These are phyloP conservation scores for Sporothrix euskadiensis DNA, from an alignment of 2,329 filamentous ascomycete genomes.

Conservation along the genomic window DNA sequence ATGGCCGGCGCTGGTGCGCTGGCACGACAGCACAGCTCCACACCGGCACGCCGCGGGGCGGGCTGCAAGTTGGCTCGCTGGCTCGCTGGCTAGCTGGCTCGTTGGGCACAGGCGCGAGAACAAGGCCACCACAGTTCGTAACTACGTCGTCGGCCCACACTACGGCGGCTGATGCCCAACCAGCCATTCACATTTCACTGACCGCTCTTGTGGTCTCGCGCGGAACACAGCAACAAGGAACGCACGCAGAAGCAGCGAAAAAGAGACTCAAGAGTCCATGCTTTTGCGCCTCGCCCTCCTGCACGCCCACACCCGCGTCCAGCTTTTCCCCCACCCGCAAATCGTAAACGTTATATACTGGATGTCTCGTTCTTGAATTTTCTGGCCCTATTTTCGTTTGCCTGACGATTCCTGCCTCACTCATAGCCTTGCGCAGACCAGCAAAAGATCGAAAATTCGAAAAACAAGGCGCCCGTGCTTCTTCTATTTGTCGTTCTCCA, in stretches of 20 bases:
- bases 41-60: constrained; percentile 28
- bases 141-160: constrained; percentile 1
- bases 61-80: not conserved
- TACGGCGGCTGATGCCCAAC: constrained; percentile 40
- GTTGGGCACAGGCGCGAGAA: constrained; percentile 30
- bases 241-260: not conserved
- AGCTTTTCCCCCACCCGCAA: constrained; percentile 20
- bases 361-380: constrained; percentile 22
- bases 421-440: not conserved
- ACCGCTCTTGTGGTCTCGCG: constrained; percentile 38
- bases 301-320: not conserved
- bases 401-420: constrained; percentile 5
- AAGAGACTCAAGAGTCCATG: not conserved
- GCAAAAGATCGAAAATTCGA: not conserved
- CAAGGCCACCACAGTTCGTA: constrained; percentile 9
- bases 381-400: constrained; percentile 4
- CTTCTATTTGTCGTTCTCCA: not conserved
- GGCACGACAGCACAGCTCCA: constrained; percentile 27
- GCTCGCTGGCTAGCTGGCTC: no score
- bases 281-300: constrained; percentile 33
- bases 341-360: constrained; percentile 24
- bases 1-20: constrained; percentile 2
- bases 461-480: not conserved
- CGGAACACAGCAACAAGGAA: constrained; percentile 1
- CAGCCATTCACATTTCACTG: constrained; percentile 38